Percentiles rank a stretch among this genome's conserved stretches.
phyloP scores from a whole-genome alignment of 306 rosid genomes.

The Prunus kanzakura region DNA sequence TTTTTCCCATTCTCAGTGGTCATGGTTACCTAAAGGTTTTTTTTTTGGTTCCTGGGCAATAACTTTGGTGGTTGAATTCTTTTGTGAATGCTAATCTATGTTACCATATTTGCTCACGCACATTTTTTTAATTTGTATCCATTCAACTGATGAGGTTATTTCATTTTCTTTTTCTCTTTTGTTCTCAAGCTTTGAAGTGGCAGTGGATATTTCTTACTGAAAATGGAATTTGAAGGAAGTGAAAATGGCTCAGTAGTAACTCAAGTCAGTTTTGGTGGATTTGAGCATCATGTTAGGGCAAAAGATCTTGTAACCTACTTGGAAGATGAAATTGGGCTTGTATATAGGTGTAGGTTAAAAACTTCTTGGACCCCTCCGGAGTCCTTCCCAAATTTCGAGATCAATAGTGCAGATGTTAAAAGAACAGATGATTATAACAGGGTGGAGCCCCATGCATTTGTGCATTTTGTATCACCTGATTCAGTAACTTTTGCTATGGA shows the following conservation, averaged over 20 bases:
- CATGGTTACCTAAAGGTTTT: background rate
- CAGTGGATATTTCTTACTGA: constrained; percentile 2
- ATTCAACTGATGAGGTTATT: background rate
- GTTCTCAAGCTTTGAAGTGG: background rate
- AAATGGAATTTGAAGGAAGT: constrained; percentile 45
- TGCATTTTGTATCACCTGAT: constrained; percentile 56
- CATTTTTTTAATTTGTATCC: too few relatives aligned
- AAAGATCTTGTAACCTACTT: constrained; percentile 46
- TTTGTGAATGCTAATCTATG: background rate
- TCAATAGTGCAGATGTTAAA: constrained; percentile 14
- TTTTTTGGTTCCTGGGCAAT: background rate
- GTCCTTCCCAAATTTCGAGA: constrained; percentile 57
- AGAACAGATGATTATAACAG: constrained; percentile 35
- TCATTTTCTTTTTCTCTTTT: background rate
- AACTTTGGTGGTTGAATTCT: background rate
- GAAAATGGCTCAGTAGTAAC: constrained; percentile 44
- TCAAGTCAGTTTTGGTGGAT: constrained; percentile 84
- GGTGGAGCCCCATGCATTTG: constrained; percentile 85
- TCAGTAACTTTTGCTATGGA: constrained; percentile 42
- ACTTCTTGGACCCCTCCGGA: constrained; percentile 84
- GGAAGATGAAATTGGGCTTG: constrained; percentile 55
- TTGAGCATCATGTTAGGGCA: constrained; percentile 50
- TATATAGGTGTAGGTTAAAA: constrained; percentile 70
- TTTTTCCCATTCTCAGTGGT: background rate
- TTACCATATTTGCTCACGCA: background rate